Conservation (phyloP, 805 yeast genomes). For the Torulaspora delbrueckii region DNA sequence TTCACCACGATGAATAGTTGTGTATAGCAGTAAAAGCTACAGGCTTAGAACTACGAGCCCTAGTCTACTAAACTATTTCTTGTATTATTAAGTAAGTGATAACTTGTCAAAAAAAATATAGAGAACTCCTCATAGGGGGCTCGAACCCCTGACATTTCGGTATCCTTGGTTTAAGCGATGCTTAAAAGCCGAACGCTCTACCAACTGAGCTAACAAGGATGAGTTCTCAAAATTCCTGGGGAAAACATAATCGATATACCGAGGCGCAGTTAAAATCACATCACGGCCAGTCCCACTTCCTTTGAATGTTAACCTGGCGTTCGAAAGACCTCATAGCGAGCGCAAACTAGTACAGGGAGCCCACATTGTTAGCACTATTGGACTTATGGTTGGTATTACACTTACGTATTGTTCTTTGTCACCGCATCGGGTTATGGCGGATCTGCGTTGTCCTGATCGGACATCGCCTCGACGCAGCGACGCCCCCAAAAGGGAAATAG, state of each 20-base stretch:
- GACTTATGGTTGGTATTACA: too few relatives aligned
- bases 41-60: neutral
- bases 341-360: too few relatives aligned
- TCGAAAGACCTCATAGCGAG: too few relatives aligned
- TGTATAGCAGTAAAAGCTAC: neutral
- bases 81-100: neutral
- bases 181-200: slow-evolving; percentile 67
- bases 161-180: slow-evolving; percentile 36
- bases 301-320: too few relatives aligned
- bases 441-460: neutral
- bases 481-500: slow-evolving; percentile 3
- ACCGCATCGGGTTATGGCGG: neutral
- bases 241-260: neutral
- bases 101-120: slow-evolving; percentile 13
- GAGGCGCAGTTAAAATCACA: too few relatives aligned
- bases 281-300: neutral
- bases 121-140: slow-evolving; percentile 48
- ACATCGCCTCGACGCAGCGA: neutral
- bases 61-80: neutral
- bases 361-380: too few relatives aligned
- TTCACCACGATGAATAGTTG: neutral
- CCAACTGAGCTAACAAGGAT: slow-evolving; percentile 61
- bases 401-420: too few relatives aligned
- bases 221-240: slow-evolving; percentile 30
- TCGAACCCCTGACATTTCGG: slow-evolving; percentile 50